Conservation (phyloP, 441 rosid species). For the Adansonia rubrostipa region DNA sequence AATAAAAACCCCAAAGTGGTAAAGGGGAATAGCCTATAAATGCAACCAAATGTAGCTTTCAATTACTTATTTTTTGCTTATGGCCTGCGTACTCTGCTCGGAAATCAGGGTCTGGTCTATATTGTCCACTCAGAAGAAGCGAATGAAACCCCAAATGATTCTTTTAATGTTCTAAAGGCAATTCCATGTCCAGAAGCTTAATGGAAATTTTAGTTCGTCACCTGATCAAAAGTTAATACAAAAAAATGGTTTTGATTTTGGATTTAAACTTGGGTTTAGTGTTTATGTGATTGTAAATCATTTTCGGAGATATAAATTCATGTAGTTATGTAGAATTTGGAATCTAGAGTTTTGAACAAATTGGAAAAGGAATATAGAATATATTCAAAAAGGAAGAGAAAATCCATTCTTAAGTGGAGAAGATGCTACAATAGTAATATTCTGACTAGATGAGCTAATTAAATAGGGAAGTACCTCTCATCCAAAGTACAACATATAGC, state of each 20-base stretch:
- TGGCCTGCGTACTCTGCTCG: too few relatives aligned
- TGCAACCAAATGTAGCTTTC: too few relatives aligned
- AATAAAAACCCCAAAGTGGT: background rate
- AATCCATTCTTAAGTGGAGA: background rate
- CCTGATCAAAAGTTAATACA: background rate
- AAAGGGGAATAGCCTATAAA: too few relatives aligned
- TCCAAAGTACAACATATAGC: background rate
- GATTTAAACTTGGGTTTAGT: background rate
- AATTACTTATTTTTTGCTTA: too few relatives aligned
- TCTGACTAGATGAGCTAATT: background rate
- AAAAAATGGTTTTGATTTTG: background rate
- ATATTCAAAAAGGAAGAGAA: too few relatives aligned
- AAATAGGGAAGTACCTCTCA: background rate
- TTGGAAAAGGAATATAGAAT: too few relatives aligned
- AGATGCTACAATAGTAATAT: background rate
- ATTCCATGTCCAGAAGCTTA: background rate
- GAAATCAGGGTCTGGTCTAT: too few relatives aligned
- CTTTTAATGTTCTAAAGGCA: too few relatives aligned
- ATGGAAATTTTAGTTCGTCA: background rate
- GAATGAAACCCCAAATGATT: too few relatives aligned
- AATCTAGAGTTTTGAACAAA: too few relatives aligned
- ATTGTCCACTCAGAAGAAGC: too few relatives aligned
- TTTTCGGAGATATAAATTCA: background rate
- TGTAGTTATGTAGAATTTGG: background rate
- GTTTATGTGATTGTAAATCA: background rate